Base-by-base conservation (phyloP, 2,329 filamentous ascomycete genomes). In the Blastomyces percursus region DNA sequence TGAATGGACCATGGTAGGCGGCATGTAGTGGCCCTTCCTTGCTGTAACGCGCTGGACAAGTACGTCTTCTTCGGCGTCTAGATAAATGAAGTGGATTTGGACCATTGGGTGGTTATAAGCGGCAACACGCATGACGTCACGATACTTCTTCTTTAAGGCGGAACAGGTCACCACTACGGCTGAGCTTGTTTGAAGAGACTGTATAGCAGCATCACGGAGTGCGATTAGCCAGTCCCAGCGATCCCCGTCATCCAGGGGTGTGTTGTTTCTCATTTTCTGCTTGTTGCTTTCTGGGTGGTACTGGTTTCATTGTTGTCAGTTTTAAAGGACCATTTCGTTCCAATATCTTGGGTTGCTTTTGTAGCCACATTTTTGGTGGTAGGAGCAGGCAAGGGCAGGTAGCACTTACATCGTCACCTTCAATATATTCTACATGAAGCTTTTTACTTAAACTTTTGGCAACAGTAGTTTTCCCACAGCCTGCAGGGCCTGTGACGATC, bases 91-190 rank as follows among this genome's bases (percentile, higher is more conserved):
- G 77, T 96, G 93, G 59, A 97, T 84, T 65, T 84, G 80, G n/a
- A 92, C 83, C 61, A 83, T 82, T 61, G 86, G 84, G 66, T 86
- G 81, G 74, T 88, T 88, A 78, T 92, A 91, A 19, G 86, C 86
- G 8, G 89, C 89, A 9, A 92, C 86, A 40, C 90, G 85, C 73
- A 94, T 90, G 66, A 93, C 89, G 70, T 99, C 94, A 69, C 94
- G 87, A 80, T 99, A 99, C 78, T 96, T 96, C 74, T 90, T 89
- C 82, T 97, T 97, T 61, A 99, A 83, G 1, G 93, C 94, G 14
- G 91, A 96, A 82, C 94, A 99, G 61, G 94, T 96, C 64, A 99
- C 84, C 59, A 99, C 90, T n/a, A 96, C 94, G 58, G 91, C 88
- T 58, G 75, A 76, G 62, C 79, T 77, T 64, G 72, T 73, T 3